Conservation (phyloP, 257 asterid genomes). For the Penstemon eatonii region DNA sequence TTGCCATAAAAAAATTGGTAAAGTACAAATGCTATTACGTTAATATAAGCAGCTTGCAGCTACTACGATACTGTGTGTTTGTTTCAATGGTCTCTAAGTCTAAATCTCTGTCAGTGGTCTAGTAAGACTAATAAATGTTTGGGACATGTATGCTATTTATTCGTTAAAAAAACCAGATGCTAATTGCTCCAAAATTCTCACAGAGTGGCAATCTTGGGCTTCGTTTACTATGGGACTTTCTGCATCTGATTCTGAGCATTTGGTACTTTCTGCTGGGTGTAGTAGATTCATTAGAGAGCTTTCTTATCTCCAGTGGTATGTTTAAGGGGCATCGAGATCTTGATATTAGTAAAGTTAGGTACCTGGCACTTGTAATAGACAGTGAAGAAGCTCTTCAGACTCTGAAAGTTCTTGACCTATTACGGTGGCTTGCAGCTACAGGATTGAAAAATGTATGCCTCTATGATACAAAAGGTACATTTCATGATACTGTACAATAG, state of each 20-base stretch:
- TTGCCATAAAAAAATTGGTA: no score
- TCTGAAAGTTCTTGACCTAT: conserved; percentile 60
- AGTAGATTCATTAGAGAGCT: conserved; percentile 58
- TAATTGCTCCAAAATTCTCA: conserved; percentile 16
- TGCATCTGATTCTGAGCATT: conserved; percentile 66
- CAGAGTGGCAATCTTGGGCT: conserved; percentile 58
- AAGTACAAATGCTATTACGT: no score
- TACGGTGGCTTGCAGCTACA: conserved; percentile 67
- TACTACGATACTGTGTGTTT: neutral
- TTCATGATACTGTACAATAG: conserved; percentile 17
- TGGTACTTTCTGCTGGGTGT: conserved; percentile 58
- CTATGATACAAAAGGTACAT: conserved; percentile 80
- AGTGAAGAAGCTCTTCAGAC: conserved; percentile 79
- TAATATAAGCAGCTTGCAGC: no score
- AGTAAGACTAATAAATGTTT: neutral
- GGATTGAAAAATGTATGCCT: conserved; percentile 75
- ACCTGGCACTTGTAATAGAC: conserved; percentile 87
- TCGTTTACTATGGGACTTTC: conserved; percentile 53
- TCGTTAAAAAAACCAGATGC: conserved; percentile 21
- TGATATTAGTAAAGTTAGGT: conserved; percentile 65
- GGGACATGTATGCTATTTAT: conserved; percentile 3
- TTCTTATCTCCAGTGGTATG: conserved; percentile 65
- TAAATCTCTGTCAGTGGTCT: neutral
- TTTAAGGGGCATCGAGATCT: conserved; percentile 50
- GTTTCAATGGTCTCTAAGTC: neutral